Evolutionary conservation across 208 protist species (phyloP).

Genomic region (Porcisia deanei): DNA sequence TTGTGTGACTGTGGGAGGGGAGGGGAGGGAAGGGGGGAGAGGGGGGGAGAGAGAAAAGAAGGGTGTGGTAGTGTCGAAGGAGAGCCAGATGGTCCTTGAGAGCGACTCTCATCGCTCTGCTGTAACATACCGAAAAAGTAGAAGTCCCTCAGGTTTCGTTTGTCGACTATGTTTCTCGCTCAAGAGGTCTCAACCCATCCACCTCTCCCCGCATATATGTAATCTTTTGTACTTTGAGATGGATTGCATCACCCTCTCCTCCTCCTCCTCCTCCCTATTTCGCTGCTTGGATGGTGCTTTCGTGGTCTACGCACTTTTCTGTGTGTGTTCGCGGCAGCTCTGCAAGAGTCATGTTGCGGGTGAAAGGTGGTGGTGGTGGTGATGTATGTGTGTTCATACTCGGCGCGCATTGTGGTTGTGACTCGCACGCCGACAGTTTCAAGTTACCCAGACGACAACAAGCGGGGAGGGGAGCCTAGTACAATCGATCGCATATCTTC

Average conservation of each 20-base stretch:
- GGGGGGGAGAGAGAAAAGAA: neutral
- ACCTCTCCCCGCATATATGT: too few species aligned
- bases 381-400: neutral
- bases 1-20: neutral
- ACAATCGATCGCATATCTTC: too few species aligned
- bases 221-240: too few species aligned
- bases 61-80: too few species aligned
- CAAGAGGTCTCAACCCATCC: too few species aligned
- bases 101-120: too few species aligned
- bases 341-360: neutral
- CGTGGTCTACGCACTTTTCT: neutral
- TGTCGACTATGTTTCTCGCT: too few species aligned
- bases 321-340: neutral
- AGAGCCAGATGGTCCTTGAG: too few species aligned
- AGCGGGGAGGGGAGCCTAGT: neutral
- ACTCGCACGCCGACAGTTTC: neutral
- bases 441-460: neutral
- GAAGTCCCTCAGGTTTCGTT: too few species aligned
- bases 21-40: too few species aligned
- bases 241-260: too few species aligned
- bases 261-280: neutral
- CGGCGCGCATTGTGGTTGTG: neutral
- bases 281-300: neutral
- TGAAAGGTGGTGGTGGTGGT: neutral
- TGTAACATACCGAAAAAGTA: too few species aligned